Evolutionary conservation across 2,329 filamentous ascomycete species (phyloP), one percentile per base, ranked within the genome.

Genomic region (Cytospora chrysosperma): DNA sequence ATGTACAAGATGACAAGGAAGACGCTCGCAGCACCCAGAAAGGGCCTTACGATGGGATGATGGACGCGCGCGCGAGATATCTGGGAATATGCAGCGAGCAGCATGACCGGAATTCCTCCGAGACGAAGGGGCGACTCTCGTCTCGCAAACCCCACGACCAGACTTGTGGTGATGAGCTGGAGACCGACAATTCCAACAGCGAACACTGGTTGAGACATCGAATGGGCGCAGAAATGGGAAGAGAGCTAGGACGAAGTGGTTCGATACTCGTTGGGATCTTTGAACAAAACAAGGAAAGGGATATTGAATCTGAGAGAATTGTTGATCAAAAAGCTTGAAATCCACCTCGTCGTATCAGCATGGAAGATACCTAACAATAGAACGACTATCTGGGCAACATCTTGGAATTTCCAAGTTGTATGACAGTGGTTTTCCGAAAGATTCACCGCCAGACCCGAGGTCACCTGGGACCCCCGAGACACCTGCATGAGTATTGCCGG

Each of bases 11-110:
- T 19, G 32, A 27, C 53, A 19, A 56, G 53, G 26, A 56, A 40
- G 32, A 56, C 32, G 10, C 53, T 56, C 19, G 53, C 53, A 40
- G 53, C 53, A 43, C 53, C 53, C 13, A 56, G 32, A 37, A 56
- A 56, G 12, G 53, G 53, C 4, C 53, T 30, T 26, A 32, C 53
- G 3, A 56, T 56, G 21, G 53, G 53, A 28, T 56, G 53, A 10
- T 56, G 53, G 10, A 56, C 21, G 5, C 53, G 53, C 3, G 13
- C 13, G 21, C 26, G 32, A 26, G 53, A 24, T n/a, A 40, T 12
- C 26, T 56, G 53, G 21, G 32, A 40, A 26, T 56, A n/a, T 19
- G 21, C 32, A 40, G 53, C 53, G 32, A 56, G 21, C 21, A 56
- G 21, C 32, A 32, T 56, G n/a, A 56, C 21, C n/a, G 24, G 2